Base-by-base conservation (phyloP, 495 filamentous ascomycete species). In the Xylaria cubensis region DNA sequence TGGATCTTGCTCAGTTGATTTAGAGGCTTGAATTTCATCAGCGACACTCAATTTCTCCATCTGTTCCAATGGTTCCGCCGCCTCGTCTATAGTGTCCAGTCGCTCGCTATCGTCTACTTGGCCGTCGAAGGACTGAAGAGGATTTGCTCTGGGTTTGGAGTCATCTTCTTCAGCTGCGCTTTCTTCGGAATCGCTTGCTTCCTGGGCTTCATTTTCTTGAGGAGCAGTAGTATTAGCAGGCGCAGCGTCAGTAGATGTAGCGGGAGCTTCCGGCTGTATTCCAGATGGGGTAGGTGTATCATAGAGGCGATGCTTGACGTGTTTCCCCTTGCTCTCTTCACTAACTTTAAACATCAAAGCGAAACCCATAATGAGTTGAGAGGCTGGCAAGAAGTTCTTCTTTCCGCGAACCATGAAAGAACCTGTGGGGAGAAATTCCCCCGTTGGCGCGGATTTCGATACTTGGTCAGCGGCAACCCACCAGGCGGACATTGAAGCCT, bases 401-500 rank as follows among this genome's bases (percentile, higher is more conserved):
- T 92, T 91, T 10, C 95, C 95, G 63, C 88, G 87, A 46, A 97
- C 84, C 78, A 90, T 87, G 76, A 99, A 99, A 26, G 85, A 86
- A 15, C 96, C 96, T 7, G 87, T 83, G 6, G 88, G 86, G 15
- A 98, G 78, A 69, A 92, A 94, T 68, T 94, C 97, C n/a, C 95
- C 95, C 1, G 86, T 87, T 0, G 88, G 84, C 0, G 90, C 89
- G 51, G 88, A 92, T 82, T 98, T 98, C 2, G 93, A 92, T 0
- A 98, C 93, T 77, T 98, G 95, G 69, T 93, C 89, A 15, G 92
- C 90, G 62, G 90, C 87, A 0, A 94, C 94, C 96, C 96, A 99
- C 90, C 92, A 99, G 17, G 95, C 94, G 8, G 92, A 90, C 94
- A 98, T 97, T 12, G 92, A 89, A 6, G 94, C 94, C 82, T 98